A percentile compares a stretch with the other conserved stretches of the same genome.
phyloP scores from a whole-genome alignment of 371 early-diverging fungal genomes.

The Lichtheimia ramosa region DNA sequence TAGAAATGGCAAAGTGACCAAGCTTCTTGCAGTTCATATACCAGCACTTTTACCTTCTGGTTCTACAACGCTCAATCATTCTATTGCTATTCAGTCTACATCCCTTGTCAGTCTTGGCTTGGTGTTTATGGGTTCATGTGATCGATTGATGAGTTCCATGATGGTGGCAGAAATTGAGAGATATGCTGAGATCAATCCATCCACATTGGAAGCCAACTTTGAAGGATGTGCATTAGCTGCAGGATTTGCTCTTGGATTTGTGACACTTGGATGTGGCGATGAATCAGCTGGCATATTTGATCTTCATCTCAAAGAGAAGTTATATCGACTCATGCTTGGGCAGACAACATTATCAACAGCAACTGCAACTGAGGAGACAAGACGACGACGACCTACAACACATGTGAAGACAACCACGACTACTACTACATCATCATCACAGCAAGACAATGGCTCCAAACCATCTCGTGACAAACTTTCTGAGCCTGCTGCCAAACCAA shows the following conservation, averaged over 20 bases:
- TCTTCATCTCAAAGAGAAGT: constrained; percentile 55
- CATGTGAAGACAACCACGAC: no score
- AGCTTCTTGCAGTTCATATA: constrained; percentile 71
- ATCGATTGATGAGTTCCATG: constrained; percentile 66
- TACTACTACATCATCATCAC: no score
- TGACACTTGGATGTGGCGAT: constrained; percentile 70
- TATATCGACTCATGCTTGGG: constrained; percentile 53
- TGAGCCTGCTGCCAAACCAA: background rate
- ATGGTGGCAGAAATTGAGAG: constrained; percentile 71
- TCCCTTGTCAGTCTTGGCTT: constrained; percentile 78
- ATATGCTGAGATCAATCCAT: constrained; percentile 33
- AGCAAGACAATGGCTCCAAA: no score
- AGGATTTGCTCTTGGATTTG: constrained; percentile 84
- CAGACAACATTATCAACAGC: background rate
- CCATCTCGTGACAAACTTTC: no score
- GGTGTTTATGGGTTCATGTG: constrained; percentile 65
- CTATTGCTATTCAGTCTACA: constrained; percentile 59
- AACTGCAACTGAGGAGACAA: background rate
- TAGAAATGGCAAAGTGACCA: constrained; percentile 59
- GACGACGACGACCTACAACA: no score
- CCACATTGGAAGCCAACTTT: constrained; percentile 26
- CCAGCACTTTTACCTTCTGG: constrained; percentile 51
- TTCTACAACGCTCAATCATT: constrained; percentile 56
- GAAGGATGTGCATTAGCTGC: constrained; percentile 68
- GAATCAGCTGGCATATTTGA: constrained; percentile 55